These are phyloP conservation scores for Populus pruinosa DNA, from an alignment of 345 rosid species.

Conservation along the genomic window DNA sequence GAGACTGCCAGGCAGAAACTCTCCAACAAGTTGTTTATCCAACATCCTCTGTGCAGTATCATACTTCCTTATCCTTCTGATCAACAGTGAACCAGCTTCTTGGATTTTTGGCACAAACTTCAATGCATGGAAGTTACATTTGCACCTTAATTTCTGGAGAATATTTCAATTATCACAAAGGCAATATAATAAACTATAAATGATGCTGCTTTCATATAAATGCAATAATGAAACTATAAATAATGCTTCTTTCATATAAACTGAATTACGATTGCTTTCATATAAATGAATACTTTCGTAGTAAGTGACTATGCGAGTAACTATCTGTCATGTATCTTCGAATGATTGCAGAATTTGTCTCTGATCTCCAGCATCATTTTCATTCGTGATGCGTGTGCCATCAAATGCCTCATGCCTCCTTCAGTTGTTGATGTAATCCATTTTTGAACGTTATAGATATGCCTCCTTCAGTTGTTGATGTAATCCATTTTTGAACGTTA, in stretches of 20 bases:
- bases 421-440: background rate
- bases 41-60: constrained; percentile 37
- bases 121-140: constrained; percentile 89
- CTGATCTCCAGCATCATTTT: too few species aligned
- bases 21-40: constrained; percentile 69
- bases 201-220: background rate
- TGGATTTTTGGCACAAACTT: constrained; percentile 73
- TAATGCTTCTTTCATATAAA: background rate
- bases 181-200: background rate
- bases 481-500: background rate
- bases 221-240: too few species aligned
- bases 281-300: background rate
- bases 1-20: constrained; percentile 32
- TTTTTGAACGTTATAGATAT: background rate
- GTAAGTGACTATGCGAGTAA: too few species aligned
- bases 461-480: background rate
- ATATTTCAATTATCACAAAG: background rate
- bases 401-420: background rate
- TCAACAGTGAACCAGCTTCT: constrained; percentile 56
- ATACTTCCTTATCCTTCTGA: constrained; percentile 63
- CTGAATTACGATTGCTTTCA: background rate
- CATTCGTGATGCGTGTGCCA: background rate
- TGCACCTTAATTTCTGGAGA: constrained; percentile 75
- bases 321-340: background rate
- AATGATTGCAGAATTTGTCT: background rate